Conservation (phyloP, 2,329 filamentous ascomycete genomes). For the Aspergillus sp. region DNA sequence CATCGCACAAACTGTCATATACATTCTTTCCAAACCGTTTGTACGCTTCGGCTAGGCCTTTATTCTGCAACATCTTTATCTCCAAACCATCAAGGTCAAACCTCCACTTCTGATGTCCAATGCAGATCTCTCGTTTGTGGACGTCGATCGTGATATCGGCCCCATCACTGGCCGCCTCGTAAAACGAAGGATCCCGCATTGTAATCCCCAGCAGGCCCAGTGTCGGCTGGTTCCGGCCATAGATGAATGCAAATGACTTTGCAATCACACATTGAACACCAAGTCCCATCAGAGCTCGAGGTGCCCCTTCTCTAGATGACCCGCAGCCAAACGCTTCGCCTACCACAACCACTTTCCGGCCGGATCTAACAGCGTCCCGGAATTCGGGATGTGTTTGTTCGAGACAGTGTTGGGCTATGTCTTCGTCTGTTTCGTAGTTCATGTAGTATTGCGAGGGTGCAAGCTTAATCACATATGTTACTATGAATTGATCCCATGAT, state of each 20-base stretch:
- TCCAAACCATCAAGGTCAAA: neutral
- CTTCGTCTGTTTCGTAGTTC: slow-evolving; percentile 22
- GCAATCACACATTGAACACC: slow-evolving; percentile 42
- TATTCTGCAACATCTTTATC: neutral
- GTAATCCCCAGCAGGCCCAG: slow-evolving; percentile 42
- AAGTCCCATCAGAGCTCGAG: slow-evolving; percentile 30
- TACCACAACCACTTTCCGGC: slow-evolving; percentile 40
- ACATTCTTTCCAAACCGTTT: neutral
- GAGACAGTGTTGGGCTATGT: slow-evolving; percentile 36
- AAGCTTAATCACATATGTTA: slow-evolving; percentile 21
- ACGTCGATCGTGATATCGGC: slow-evolving; percentile 32
- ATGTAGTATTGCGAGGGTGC: slow-evolving; percentile 37
- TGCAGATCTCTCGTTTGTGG: neutral
- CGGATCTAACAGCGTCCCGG: slow-evolving; percentile 30
- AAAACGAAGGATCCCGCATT: slow-evolving; percentile 37
- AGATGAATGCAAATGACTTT: slow-evolving; percentile 44
- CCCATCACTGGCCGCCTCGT: slow-evolving; percentile 30
- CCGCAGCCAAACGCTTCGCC: slow-evolving; percentile 45
- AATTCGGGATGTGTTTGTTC: slow-evolving; percentile 39
- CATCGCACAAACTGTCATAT: slow-evolving; percentile 6
- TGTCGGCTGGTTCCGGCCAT: slow-evolving; percentile 42
- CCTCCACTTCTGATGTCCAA: neutral
- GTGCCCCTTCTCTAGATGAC: slow-evolving; percentile 43
- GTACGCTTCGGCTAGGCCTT: neutral
- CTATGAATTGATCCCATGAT: neutral